phyloP scores from a whole-genome alignment of 768 basidiomycete genomes.

The Macrocybe gigantea region DNA sequence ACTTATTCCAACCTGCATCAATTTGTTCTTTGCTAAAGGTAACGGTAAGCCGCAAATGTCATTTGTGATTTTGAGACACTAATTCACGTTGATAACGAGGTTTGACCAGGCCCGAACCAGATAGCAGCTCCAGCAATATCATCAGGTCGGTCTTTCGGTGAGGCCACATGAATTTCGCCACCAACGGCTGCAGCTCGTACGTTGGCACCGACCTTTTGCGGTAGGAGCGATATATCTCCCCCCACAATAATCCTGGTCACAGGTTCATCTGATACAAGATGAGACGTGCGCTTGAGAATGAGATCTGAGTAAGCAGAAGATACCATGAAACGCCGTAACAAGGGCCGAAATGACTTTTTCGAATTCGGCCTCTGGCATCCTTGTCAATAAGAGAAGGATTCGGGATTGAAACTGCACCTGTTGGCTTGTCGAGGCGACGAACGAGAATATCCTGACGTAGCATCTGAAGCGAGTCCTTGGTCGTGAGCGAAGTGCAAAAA shows the following conservation, averaged over 20 bases:
- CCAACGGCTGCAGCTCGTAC: constrained; percentile 9
- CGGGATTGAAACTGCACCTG: constrained; percentile 1
- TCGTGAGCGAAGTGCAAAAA: too few relatives aligned
- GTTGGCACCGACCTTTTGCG: constrained; percentile 7
- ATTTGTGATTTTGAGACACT: not conserved
- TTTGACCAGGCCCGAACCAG: constrained; percentile 15
- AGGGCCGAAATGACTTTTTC: too few relatives aligned
- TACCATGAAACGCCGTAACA: too few relatives aligned
- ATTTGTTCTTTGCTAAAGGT: constrained; percentile 15
- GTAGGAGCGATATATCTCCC: constrained; percentile 12
- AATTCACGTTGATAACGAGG: constrained; percentile 8
- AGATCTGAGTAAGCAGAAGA: too few relatives aligned
- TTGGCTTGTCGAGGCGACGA: constrained; percentile 5
- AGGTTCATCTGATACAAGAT: constrained; percentile 11
- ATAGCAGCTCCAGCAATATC: constrained; percentile 14
- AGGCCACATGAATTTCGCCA: constrained; percentile 13
- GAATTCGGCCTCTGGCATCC: too few relatives aligned
- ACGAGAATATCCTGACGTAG: not conserved
- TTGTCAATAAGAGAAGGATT: not conserved
- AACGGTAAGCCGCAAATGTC: not conserved
- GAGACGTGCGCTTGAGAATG: too few relatives aligned
- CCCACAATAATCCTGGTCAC: constrained; percentile 12
- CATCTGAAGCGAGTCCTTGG: too few relatives aligned
- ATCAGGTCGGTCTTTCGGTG: constrained; percentile 2
- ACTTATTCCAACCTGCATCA: constrained; percentile 22